Evolutionary conservation across 345 rosid genomes (phyloP).

Genomic region (Ceriops tagal): DNA sequence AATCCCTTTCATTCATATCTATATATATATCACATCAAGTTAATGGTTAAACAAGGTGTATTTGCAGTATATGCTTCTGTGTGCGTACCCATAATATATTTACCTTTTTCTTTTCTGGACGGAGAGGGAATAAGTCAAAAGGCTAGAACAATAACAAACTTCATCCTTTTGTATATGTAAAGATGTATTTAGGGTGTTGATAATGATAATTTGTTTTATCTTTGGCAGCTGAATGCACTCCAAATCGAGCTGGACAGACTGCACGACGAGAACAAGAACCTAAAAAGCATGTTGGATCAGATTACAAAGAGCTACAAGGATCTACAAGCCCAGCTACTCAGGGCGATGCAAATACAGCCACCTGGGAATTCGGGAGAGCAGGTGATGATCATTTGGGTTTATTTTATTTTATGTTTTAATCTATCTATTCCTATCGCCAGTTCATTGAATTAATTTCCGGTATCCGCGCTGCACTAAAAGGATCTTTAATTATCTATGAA

Average conservation of each 20-base stretch:
- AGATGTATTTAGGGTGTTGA: neutral
- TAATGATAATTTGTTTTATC: neutral
- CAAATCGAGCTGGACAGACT: constrained; percentile 50
- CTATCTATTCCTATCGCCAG: neutral
- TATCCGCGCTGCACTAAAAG: neutral
- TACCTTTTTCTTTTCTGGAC: neutral
- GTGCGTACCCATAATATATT: neutral
- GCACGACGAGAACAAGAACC: constrained; percentile 65
- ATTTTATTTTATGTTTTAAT: neutral
- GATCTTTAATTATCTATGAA: constrained; percentile 3
- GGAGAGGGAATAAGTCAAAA: no score
- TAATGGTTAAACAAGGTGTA: no score
- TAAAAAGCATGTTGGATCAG: constrained; percentile 61
- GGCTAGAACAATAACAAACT: no score
- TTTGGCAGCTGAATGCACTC: constrained; percentile 41
- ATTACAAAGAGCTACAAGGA: constrained; percentile 48
- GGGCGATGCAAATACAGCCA: constrained; percentile 52
- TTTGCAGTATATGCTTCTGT: neutral
- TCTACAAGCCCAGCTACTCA: constrained; percentile 58
- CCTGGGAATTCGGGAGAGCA: constrained; percentile 33
- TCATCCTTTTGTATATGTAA: neutral
- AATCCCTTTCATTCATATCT: no score
- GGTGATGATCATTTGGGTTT: constrained; percentile 27
- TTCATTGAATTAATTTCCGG: neutral
- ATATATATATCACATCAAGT: no score